A percentile compares a stretch with the other conserved stretches of the same genome.
Conservation (phyloP, 306 rosid genomes). For the Chamaecrista fasciculata region DNA sequence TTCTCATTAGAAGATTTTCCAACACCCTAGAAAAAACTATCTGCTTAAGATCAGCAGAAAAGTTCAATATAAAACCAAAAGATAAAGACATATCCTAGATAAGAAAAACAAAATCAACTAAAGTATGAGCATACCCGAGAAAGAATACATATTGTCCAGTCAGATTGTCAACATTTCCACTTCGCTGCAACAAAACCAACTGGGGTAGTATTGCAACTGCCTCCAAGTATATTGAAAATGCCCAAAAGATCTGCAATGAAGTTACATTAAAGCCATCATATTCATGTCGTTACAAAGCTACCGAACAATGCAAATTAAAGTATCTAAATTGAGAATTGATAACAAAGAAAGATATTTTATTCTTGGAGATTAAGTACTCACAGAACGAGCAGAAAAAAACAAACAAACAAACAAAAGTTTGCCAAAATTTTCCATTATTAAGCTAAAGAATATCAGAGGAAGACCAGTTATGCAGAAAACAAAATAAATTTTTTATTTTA, state of each 20-base stretch:
- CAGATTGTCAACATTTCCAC: conserved; percentile 95
- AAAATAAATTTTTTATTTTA: no score
- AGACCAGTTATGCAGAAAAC: background rate
- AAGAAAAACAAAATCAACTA: background rate
- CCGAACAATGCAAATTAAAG: conserved; percentile 16
- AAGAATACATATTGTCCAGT: conserved; percentile 84
- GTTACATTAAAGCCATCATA: conserved; percentile 17
- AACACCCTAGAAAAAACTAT: conserved; percentile 1
- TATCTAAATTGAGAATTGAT: background rate
- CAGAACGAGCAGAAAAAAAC: background rate
- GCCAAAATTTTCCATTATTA: background rate
- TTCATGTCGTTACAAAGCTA: conserved; percentile 13
- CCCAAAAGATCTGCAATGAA: conserved; percentile 74
- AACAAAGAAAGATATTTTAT: background rate
- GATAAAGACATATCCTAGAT: conserved; percentile 1
- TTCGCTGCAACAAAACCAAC: conserved; percentile 80
- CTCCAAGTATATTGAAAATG: conserved; percentile 94
- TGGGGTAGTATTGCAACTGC: conserved; percentile 90
- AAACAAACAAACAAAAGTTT: background rate
- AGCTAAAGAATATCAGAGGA: background rate
- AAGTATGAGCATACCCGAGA: conserved; percentile 67
- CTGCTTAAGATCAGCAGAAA: conserved; percentile 1
- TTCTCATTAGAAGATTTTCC: background rate
- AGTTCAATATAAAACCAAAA: background rate
- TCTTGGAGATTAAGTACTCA: background rate